Conservation (phyloP, 345 rosid species). For the Pseudoturritis turrita region DNA sequence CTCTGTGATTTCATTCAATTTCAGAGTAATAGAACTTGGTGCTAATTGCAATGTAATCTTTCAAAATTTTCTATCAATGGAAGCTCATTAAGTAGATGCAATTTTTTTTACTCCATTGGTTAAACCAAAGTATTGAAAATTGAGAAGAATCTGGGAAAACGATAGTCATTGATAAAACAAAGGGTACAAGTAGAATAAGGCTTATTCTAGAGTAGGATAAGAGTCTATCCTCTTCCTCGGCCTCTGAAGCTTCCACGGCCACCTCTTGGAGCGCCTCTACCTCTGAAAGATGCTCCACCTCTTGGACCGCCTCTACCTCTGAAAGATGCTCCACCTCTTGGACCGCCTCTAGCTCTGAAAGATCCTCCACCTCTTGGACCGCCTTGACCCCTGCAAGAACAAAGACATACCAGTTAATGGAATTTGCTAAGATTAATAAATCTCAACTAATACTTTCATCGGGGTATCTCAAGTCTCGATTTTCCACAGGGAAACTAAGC, state of each 20-base stretch:
- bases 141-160: slow-evolving; percentile 6
- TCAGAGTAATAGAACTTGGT: neutral
- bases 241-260: slow-evolving; percentile 82
- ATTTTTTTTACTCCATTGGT: neutral
- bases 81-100: neutral
- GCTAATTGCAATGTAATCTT: neutral
- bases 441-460: neutral
- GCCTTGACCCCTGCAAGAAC: slow-evolving; percentile 51
- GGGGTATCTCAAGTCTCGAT: neutral
- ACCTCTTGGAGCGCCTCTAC: slow-evolving; percentile 37
- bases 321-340: slow-evolving; percentile 36
- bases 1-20: neutral
- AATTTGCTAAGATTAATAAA: neutral
- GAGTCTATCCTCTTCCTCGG: slow-evolving; percentile 55
- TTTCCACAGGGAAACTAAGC: neutral
- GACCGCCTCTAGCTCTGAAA: slow-evolving; percentile 46
- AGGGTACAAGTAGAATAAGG: slow-evolving; percentile 10
- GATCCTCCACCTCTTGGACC: slow-evolving; percentile 63
- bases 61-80: neutral
- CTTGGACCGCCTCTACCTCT: slow-evolving; percentile 67
- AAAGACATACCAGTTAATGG: neutral
- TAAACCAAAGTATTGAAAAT: neutral
- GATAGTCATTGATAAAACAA: slow-evolving; percentile 8
- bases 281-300: slow-evolving; percentile 55
- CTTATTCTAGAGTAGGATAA: neutral